Conservation (phyloP, 2,329 filamentous ascomycete species). For the Aspergillus quadricinctus region DNA sequence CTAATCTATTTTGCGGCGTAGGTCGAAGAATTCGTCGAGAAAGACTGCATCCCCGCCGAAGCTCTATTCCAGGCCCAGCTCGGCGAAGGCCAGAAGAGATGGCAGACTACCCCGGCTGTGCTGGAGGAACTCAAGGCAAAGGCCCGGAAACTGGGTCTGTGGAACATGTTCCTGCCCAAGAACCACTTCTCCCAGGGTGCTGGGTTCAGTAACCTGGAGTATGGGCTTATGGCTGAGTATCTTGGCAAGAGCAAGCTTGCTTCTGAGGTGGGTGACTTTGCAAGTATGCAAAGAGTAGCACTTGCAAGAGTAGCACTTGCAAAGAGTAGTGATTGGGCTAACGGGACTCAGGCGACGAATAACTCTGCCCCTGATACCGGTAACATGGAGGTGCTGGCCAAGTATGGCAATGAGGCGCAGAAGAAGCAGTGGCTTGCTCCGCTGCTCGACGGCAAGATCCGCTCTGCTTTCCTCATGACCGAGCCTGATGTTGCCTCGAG, state of each 20-base stretch:
- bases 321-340: neutral
- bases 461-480: constrained; percentile 90
- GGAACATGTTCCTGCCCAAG: constrained; percentile 98
- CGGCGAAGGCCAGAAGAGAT: constrained; percentile 70
- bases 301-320: neutral
- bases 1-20: constrained; percentile 22
- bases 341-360: constrained; percentile 61
- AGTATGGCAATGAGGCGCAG: constrained; percentile 81
- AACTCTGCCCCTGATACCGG: constrained; percentile 88
- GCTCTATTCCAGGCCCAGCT: constrained; percentile 74
- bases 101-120: constrained; percentile 72
- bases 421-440: constrained; percentile 80
- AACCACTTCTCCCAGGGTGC: constrained; percentile 94
- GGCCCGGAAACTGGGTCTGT: constrained; percentile 77
- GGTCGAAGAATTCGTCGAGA: constrained; percentile 95
- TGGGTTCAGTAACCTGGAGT: constrained; percentile 92
- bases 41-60: constrained; percentile 88
- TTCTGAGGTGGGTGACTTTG: constrained; percentile 54
- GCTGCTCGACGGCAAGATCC: constrained; percentile 76
- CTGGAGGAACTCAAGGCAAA: constrained; percentile 86
- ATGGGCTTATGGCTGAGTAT: constrained; percentile 95
- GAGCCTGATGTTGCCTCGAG: constrained; percentile 84
- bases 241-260: constrained; percentile 80
- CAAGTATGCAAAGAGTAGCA: neutral
- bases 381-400: constrained; percentile 92